Evolutionary conservation across 2,329 filamentous ascomycete species (phyloP).

Genomic region (Orbilia blumenaviensis): DNA sequence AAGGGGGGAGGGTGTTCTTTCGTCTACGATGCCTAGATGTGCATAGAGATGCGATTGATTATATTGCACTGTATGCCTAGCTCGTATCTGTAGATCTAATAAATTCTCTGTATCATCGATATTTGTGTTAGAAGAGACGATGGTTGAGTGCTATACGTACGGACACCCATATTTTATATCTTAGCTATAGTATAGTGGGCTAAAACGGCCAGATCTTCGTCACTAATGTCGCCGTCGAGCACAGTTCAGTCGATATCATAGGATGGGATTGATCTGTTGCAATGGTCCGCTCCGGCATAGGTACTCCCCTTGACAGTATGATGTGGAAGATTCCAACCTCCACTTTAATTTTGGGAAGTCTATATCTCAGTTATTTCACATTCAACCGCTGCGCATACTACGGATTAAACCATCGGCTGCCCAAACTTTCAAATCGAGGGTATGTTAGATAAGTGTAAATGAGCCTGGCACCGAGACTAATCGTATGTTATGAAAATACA

Average conservation of each 20-base stretch:
- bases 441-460: too few relatives aligned
- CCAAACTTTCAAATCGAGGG: neutral
- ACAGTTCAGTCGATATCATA: neutral
- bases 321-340: neutral
- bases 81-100: too few relatives aligned
- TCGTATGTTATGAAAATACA: neutral
- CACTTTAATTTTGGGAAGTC: neutral
- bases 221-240: slow-evolving; percentile 17
- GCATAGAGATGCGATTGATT: too few relatives aligned
- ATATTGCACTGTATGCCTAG: too few relatives aligned
- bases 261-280: neutral
- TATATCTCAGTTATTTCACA: neutral
- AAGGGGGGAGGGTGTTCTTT: too few relatives aligned
- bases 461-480: too few relatives aligned
- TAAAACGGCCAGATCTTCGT: slow-evolving; percentile 22
- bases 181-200: neutral
- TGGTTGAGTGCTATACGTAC: too few relatives aligned
- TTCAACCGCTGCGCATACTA: neutral
- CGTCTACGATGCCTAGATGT: too few relatives aligned
- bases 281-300: neutral
- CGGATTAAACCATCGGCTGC: neutral
- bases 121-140: too few relatives aligned
- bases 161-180: too few relatives aligned
- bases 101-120: too few relatives aligned
- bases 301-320: neutral